Base-by-base conservation (phyloP, 192 early-diverging fungal species). In the Coemansia sp. region DNA sequence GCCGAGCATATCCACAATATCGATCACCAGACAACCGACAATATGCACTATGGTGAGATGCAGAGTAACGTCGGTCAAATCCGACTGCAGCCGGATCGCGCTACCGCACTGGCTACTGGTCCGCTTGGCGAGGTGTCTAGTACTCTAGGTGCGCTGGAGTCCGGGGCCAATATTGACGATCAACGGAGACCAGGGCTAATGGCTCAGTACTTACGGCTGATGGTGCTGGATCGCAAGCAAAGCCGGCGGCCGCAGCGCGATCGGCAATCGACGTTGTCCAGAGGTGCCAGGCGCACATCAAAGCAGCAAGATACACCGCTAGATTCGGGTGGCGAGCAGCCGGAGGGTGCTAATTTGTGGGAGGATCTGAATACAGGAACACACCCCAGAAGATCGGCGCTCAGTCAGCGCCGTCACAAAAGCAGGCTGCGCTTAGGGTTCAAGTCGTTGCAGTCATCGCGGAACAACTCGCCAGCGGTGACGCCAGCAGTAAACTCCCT, bases 1-100 rank as follows among this genome's bases (percentile, higher is more conserved):
- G 63, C 46, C 2, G 52, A 61, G 17, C 62, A 60, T 7, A 65
- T 73, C 41, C 70, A 73, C 11, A 52, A 50, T 26, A 49, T 73
- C 22, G 70, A 73, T 0, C 32, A 42, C 4, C 62, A 61, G 51
- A 49, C 54, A 0, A 12, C 50, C 22, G 50, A 57, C 4, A 31
- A 42, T 14, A 34, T 26, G 12, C 29, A 52, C 11, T 47, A 39
- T 3, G 35, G 34, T 9, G 60, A 48, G 3, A 62, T 62, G 62
- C 38, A 61, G 5, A 62, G 58, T 22, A 58, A 57, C 40, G 55
- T 65, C 2, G 70, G 70, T 3, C 70, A 65, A 36, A 73, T 73
- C 11, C 64, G 64, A 31, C 46, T 73, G 19, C 53, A 51, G 21
- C 70, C 70, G 1, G 63, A 73, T 38, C 63, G 58, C 4, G 57